Evolutionary conservation across 169 alveolate genomes (phyloP), one percentile per base, ranked within the genome.

Genomic region (Eimeria sp.): DNA sequence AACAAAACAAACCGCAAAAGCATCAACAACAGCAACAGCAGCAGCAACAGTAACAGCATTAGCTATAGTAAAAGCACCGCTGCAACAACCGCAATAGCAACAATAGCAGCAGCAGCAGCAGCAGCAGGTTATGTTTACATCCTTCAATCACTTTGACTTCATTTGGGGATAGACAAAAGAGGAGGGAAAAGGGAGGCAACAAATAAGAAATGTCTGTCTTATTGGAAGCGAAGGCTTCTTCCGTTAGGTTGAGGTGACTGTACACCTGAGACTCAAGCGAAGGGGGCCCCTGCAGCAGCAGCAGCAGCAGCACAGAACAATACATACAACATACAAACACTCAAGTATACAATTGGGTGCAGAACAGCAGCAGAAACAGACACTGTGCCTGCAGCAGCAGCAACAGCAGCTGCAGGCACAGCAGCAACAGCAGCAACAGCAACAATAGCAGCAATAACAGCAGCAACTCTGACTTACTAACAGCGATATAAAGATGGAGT

Each of bases 281-380:
- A 16, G 61, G 65, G 34, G 65, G 13, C 65, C 89, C 89, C 89
- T 78, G 89, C 34, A 47, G 57, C 89, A 22, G 67, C 58, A 73
- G 51, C 84, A 73, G 47, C 40, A 73, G 75, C 2, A 65, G 34
- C n/a, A 54, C 61, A 54, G 61, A 7, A 54, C 61, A 54, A 54
- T 34, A 34, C 40, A 34, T 34, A 34, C 40, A 34, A 54, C 61
- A 7, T 54, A 54, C 20, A 54, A 14, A 7, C 10, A 14, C 61
- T 11, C 61, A 14, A 54, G 2, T 14, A 54, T 54, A 54, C 61
- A 54, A 3, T 11, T 14, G 16, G 16, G 16, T 0, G 6, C 61
- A 54, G 61, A 54, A 54, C 10, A 54, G 16, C 10, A 14, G 16
- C 61, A 14, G 16, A 4, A 14, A 4, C 61, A 54, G 61, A 7